Evolutionary conservation across 1,284 basidiomycete species (phyloP).

Genomic region (Mycosarcoma maydis): DNA sequence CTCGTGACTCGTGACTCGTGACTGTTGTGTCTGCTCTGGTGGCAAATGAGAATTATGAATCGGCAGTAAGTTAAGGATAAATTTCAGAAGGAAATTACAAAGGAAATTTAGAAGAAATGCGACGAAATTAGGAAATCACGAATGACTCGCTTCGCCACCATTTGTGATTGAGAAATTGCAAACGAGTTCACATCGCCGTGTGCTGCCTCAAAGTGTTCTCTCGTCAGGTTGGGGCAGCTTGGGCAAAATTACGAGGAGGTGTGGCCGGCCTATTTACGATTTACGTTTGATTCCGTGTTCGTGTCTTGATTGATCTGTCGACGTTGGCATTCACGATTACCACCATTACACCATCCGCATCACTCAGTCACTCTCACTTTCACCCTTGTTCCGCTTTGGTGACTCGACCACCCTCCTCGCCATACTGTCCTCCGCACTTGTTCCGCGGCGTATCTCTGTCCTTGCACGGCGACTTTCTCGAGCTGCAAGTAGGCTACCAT

Average conservation of each 20-base stretch:
- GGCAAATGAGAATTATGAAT: background rate
- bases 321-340: too few species aligned
- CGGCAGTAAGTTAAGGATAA: too few species aligned
- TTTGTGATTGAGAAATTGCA: too few species aligned
- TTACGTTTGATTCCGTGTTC: background rate
- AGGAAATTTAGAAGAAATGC: conserved; percentile 14
- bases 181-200: conserved; percentile 7
- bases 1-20: too few species aligned
- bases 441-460: conserved; percentile 1
- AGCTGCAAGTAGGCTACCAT: conserved; percentile 4
- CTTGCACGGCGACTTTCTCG: background rate
- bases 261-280: too few species aligned
- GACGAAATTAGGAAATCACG: background rate
- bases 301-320: too few species aligned
- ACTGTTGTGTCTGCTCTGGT: too few species aligned
- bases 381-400: conserved; percentile 18
- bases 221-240: background rate
- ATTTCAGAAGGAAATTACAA: background rate
- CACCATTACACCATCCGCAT: background rate
- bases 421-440: conserved; percentile 10
- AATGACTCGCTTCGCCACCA: conserved; percentile 20
- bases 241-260: too few species aligned
- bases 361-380: conserved; percentile 4
- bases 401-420: conserved; percentile 21
- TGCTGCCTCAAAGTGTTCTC: conserved; percentile 8